Conservation (phyloP, 306 rosid species). For the Quercus wislizeni region DNA sequence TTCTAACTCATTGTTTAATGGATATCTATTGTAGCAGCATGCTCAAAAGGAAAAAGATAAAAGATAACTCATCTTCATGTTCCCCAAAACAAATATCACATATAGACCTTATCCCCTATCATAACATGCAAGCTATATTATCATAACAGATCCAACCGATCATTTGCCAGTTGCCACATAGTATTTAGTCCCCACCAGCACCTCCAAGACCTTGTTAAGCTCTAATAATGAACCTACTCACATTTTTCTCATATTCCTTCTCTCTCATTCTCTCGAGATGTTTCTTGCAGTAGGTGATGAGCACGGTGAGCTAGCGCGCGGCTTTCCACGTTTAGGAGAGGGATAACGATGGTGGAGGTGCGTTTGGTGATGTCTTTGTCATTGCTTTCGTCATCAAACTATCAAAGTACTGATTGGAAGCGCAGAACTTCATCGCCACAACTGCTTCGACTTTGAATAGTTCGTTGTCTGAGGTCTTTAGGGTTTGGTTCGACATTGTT, state of each 20-base stretch:
- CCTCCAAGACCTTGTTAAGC: conserved; percentile 10
- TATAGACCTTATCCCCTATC: conserved; percentile 21
- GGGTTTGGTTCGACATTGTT: too few relatives aligned
- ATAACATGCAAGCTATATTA: conserved; percentile 23
- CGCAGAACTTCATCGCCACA: too few relatives aligned
- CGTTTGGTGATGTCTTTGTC: too few relatives aligned
- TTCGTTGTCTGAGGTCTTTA: too few relatives aligned
- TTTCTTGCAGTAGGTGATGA: too few relatives aligned
- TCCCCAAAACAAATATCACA: conserved; percentile 6
- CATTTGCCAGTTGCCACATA: conserved; percentile 1
- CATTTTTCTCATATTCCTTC: background rate
- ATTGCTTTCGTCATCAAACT: too few relatives aligned
- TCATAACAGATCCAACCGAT: conserved; percentile 4
- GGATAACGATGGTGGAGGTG: too few relatives aligned
- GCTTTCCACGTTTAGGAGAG: too few relatives aligned
- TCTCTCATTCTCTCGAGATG: background rate
- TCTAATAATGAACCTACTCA: conserved; percentile 3
- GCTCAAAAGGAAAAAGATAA: background rate
- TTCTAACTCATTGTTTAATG: too few relatives aligned
- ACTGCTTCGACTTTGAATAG: too few relatives aligned
- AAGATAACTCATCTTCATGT: conserved; percentile 19
- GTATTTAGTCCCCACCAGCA: conserved; percentile 27
- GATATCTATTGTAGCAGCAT: background rate
- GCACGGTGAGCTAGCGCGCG: too few relatives aligned
- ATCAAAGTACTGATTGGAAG: too few relatives aligned